phyloP scores from a whole-genome alignment of 768 basidiomycete genomes.

The Boletus sp. region DNA sequence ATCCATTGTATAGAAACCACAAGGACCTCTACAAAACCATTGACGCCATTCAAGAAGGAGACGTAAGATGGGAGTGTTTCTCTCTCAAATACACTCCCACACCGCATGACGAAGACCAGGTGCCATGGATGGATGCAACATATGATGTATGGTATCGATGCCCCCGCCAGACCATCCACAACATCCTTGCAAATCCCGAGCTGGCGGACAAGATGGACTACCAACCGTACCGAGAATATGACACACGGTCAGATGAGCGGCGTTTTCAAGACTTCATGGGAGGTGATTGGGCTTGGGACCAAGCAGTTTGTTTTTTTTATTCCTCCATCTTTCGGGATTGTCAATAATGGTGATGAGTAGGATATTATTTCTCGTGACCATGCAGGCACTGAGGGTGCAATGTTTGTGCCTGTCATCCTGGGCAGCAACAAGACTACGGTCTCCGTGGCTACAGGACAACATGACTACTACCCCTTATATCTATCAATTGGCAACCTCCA shows the following conservation, averaged over 20 bases:
- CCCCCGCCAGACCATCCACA: neutral
- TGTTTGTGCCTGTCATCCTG: neutral
- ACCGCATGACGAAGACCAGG: neutral
- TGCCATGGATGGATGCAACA: neutral
- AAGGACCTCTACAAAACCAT: neutral
- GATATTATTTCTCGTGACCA: neutral
- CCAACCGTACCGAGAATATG: neutral
- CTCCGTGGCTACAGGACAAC: neutral
- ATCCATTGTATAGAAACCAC: neutral
- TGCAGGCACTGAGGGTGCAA: neutral
- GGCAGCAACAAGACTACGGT: neutral
- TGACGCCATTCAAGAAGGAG: neutral
- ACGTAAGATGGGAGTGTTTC: neutral
- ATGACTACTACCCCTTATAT: slow-evolving; percentile 1
- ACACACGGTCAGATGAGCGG: neutral
- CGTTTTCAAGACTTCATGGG: neutral
- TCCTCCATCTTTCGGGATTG: neutral
- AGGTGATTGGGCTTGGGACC: slow-evolving; percentile 6
- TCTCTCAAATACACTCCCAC: neutral
- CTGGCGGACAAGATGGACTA: neutral
- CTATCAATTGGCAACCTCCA: slow-evolving; percentile 1
- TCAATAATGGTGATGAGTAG: neutral
- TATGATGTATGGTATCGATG: neutral
- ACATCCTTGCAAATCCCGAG: neutral
- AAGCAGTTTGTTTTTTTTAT: neutral